Evolutionary conservation across 805 yeast species (phyloP), one percentile per base, ranked within the genome.

Genomic region (Ogataea paradorogensis): DNA sequence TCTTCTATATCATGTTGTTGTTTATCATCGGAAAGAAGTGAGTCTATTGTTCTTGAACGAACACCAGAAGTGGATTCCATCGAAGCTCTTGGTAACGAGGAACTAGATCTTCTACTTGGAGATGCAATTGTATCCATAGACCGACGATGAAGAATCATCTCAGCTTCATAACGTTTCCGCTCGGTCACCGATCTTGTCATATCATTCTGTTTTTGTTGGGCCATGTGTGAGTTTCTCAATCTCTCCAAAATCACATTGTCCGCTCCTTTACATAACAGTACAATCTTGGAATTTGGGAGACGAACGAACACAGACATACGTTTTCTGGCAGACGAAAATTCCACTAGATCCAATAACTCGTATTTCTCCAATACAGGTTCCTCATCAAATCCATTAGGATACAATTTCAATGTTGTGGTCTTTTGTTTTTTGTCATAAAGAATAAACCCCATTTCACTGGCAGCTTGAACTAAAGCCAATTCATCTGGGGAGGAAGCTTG

Each of bases 401-500:
- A 93, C 0, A 88, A 76, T 50, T 90, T 81, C 15, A 93, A 64
- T 0, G 82, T 74, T 32, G 93, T 59, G 1, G 65, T 60, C 42
- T 74, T 75, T 32, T 77, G 78, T 44, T 77, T 77, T 39, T 84
- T 76, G 43, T 86, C 88, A 41, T 69, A 72, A 7, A 90, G 84
- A n/a, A 90, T 80, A 59, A 71, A 93, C 0, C 99, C 99, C 71
- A 93, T 71, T 56, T 93, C 99, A 50, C 96, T 73, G 0, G 99
- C 99, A 1, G 98, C 99, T 32, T 83, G 78, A 3, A 93, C 91
- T 22, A 93, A 66, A 0, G 99, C 99, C 35, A 90, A 64, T 59
- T 93, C 99, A 63, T 93, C 99, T 0, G 99, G 99, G 0, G 97
- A 90, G 0, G 98, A 80, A 0, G 98, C 87, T 58, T 91, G 97